These are phyloP conservation scores for Myriosclerotinia scirpicola DNA, from an alignment of 2,329 filamentous ascomycete species.

Conservation along the genomic window DNA sequence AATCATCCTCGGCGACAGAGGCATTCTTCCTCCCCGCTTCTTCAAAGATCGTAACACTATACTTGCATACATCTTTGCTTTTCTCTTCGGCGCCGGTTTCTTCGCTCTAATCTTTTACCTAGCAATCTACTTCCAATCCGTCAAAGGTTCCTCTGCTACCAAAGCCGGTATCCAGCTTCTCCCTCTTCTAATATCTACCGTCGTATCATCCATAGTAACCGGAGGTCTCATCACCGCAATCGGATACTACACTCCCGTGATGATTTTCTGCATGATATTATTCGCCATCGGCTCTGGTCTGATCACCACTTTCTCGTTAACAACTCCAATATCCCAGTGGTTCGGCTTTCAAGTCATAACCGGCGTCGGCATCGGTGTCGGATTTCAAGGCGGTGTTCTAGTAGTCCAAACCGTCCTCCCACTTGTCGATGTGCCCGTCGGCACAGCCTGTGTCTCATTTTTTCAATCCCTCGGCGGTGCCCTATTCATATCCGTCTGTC, in stretches of 20 bases:
- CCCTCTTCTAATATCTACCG: constrained; percentile 46
- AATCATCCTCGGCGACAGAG: constrained; percentile 39
- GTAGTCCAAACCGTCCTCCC: constrained; percentile 53
- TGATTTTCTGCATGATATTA: constrained; percentile 45
- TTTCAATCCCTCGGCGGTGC: constrained; percentile 66
- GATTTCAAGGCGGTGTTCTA: constrained; percentile 34
- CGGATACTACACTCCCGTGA: constrained; percentile 49
- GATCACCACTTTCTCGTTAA: constrained; percentile 45
- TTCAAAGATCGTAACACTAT: constrained; percentile 35
- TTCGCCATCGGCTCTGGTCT: constrained; percentile 45
- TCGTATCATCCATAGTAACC: constrained; percentile 45
- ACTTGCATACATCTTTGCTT: constrained; percentile 29
- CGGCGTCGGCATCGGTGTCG: constrained; percentile 32
- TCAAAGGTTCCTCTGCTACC: constrained; percentile 44
- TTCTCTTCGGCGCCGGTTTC: constrained; percentile 36
- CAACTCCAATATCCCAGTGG: constrained; percentile 50
- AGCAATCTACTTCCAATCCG: constrained; percentile 41
- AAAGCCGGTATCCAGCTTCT: constrained; percentile 47
- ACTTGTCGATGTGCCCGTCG: constrained; percentile 51
- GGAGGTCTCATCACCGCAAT: constrained; percentile 44
- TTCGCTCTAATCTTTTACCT: constrained; percentile 40
- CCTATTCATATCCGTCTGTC: constrained; percentile 62
- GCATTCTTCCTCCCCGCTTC: constrained; percentile 45
- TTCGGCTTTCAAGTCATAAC: constrained; percentile 58
- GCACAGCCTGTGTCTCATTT: constrained; percentile 56